phyloP scores from a whole-genome alignment of 768 basidiomycete species.

The Phanerodontia chrysosporium region DNA sequence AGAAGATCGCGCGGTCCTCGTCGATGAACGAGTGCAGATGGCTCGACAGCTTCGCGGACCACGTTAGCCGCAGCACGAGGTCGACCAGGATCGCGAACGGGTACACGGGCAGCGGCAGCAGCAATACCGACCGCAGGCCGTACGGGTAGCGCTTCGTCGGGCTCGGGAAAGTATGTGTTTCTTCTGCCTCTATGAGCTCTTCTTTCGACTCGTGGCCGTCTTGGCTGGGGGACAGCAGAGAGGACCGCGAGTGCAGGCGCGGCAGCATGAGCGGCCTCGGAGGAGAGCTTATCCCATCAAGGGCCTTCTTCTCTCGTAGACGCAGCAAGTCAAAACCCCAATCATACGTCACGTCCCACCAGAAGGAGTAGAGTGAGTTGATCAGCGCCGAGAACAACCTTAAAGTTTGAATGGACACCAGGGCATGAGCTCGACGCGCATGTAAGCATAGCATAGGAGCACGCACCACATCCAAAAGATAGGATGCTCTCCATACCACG shows the following conservation, averaged over 20 bases:
- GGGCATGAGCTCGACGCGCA: background rate
- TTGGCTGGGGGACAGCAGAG: slow-evolving; percentile 18
- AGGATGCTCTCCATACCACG: slow-evolving; percentile 73
- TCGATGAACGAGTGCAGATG: slow-evolving; percentile 81
- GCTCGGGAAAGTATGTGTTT: background rate
- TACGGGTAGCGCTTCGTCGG: slow-evolving; percentile 40
- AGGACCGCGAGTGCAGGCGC: slow-evolving; percentile 36
- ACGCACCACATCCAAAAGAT: slow-evolving; percentile 84
- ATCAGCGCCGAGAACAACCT: slow-evolving; percentile 83
- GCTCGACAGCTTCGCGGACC: slow-evolving; percentile 87
- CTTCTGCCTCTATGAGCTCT: background rate
- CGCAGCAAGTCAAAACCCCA: slow-evolving; percentile 85
- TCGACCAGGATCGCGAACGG: slow-evolving; percentile 80
- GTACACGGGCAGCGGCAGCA: slow-evolving; percentile 81
- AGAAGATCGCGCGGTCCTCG: slow-evolving; percentile 79
- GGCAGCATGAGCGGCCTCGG: slow-evolving; percentile 43
- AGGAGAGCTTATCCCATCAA: slow-evolving; percentile 16
- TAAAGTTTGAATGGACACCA: background rate
- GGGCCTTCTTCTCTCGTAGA: slow-evolving; percentile 10
- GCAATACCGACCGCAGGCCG: slow-evolving; percentile 70
- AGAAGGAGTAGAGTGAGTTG: slow-evolving; percentile 94
- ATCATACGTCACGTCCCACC: slow-evolving; percentile 99
- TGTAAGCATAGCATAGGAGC: background rate
- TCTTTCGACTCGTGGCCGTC: slow-evolving; percentile 4
- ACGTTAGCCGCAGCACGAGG: slow-evolving; percentile 85